Evolutionary conservation across 805 yeast genomes (phyloP), one percentile per base, ranked within the genome.

Genomic region (Pichia rugopelliculosa): DNA sequence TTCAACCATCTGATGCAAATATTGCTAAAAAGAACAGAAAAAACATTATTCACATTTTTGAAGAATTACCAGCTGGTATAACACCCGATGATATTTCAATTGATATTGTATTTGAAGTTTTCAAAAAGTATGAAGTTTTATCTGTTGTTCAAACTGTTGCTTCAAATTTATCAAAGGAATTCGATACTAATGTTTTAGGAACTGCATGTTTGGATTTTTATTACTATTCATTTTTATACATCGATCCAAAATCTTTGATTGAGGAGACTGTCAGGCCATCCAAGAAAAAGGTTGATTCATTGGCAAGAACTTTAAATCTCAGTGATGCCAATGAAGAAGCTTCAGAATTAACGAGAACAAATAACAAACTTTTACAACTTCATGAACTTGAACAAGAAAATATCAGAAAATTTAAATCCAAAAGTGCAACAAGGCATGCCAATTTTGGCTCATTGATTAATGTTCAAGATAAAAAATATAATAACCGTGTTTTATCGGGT

Each of bases 371-470:
- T 20, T 63, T 71, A 39, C 76, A 73, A 20, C 60, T 87, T 8
- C 67, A 88, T n/a, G 67, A 70, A 2, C 74, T 74, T 46, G 97
- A 91, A 58, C 70, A 74, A 20, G 71, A 72, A 27, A 60, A 82
- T 50, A 78, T 76, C 27, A 56, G 56, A 22, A 50, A 47, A 26
- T 46, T 62, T 3, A 51, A 56, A 25, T 53, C 54, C 23, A 53
- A 57, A 27, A 53, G 51, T 24, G 52, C 59, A 4, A 58, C 65
- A 5, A 74, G 99, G 41, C 99, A 91, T 60, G 90, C 93, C 3
- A 74, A 96, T 45, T 91, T 91, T 68, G 99, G 99, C 0, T 82
- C 97, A 0, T 68, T 90, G 52, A 64, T 89, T 11, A 82, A 95
- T 2, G 71, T 91, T 26, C 80, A 82, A 50, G 77, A 83, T 18